Conservation (phyloP, 352 stramenopile genomes). For the Globisporangium radiosum region DNA sequence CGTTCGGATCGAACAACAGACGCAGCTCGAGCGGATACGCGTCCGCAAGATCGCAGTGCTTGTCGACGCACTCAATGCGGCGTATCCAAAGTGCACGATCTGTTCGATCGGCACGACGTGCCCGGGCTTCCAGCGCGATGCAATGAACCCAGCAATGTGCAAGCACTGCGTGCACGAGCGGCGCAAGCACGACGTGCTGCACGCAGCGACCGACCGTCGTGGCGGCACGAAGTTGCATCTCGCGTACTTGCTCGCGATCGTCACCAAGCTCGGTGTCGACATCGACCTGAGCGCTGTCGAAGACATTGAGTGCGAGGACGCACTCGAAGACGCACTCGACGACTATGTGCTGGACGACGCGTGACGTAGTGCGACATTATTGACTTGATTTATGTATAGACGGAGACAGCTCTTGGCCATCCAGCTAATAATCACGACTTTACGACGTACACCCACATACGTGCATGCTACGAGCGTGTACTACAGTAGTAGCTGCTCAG, state of each 20-base stretch:
- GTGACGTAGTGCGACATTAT: neutral
- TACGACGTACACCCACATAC: too few relatives aligned
- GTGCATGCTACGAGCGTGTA: too few relatives aligned
- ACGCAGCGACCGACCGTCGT: slow-evolving; percentile 24
- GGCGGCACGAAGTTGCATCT: slow-evolving; percentile 24
- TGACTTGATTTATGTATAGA: neutral
- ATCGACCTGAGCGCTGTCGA: slow-evolving; percentile 45
- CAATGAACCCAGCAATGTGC: slow-evolving; percentile 62
- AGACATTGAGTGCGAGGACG: slow-evolving; percentile 52
- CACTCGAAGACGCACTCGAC: slow-evolving; percentile 45
- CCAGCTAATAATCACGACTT: too few relatives aligned
- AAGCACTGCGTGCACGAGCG: slow-evolving; percentile 72
- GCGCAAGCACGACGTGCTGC: slow-evolving; percentile 52
- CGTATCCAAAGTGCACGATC: slow-evolving; percentile 59
- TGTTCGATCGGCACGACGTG: slow-evolving; percentile 62
- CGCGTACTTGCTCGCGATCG: slow-evolving; percentile 38
- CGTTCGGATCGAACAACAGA: slow-evolving; percentile 28
- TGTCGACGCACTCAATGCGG: slow-evolving; percentile 38
- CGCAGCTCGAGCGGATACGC: slow-evolving; percentile 41
- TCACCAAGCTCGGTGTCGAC: slow-evolving; percentile 43
- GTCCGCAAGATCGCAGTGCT: slow-evolving; percentile 36
- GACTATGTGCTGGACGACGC: slow-evolving; percentile 4
- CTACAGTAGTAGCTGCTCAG: neutral
- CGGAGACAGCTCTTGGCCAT: neutral
- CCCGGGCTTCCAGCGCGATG: slow-evolving; percentile 65